These are phyloP conservation scores for Russula sp. DNA, from an alignment of 768 basidiomycete species.

Conservation along the genomic window DNA sequence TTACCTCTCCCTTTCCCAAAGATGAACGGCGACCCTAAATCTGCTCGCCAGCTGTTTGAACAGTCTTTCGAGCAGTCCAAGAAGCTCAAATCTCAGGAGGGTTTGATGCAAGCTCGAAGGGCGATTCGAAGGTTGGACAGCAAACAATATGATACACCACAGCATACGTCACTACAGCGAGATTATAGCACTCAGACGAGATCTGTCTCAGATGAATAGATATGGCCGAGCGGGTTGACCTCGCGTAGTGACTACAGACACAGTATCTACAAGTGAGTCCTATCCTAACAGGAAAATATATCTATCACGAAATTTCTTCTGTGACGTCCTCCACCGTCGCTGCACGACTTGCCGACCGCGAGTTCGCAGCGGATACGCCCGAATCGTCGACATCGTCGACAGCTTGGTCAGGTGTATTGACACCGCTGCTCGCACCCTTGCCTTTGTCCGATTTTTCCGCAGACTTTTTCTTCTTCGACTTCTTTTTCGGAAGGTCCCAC, in stretches of 20 bases:
- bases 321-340: constrained; percentile 38
- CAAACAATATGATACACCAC: constrained; percentile 3
- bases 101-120: constrained; percentile 21
- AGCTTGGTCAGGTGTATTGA: constrained; percentile 42
- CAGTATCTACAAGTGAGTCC: constrained; percentile 1
- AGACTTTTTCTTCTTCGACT: constrained; percentile 56
- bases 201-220: constrained; percentile 23
- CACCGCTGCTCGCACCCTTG: constrained; percentile 40
- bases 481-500: constrained; percentile 83
- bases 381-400: constrained; percentile 42
- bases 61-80: constrained; percentile 27
- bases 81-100: constrained; percentile 25
- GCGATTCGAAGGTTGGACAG: constrained; percentile 26
- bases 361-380: constrained; percentile 37
- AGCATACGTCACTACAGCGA: background rate
- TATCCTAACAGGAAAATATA: background rate
- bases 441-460: constrained; percentile 49
- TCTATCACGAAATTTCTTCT: constrained; percentile 35
- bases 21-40: constrained; percentile 25
- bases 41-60: constrained; percentile 24
- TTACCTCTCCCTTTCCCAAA: background rate
- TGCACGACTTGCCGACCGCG: constrained; percentile 37
- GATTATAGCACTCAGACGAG: constrained; percentile 16
- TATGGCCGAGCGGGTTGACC: constrained; percentile 8
- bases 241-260: constrained; percentile 12